Conservation (phyloP, 2,329 filamentous ascomycete genomes). For the Madurella fahalii region DNA sequence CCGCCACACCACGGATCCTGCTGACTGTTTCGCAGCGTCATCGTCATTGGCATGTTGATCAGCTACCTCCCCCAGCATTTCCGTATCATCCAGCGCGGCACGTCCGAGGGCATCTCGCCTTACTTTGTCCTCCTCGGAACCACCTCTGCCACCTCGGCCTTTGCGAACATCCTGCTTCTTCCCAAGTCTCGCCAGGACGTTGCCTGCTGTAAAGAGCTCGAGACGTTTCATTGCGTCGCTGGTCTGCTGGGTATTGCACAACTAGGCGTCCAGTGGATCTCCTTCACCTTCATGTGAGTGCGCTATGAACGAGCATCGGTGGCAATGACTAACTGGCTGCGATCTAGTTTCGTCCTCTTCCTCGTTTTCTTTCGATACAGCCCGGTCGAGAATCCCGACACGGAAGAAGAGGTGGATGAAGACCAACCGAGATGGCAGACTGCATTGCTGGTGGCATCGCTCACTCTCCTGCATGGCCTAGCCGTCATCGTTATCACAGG, state of each 20-base stretch:
- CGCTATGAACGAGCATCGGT: slow-evolving; percentile 20
- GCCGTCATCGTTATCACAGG: slow-evolving; percentile 64
- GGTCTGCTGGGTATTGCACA: slow-evolving; percentile 86
- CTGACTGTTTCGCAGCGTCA: slow-evolving; percentile 47
- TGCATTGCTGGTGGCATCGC: slow-evolving; percentile 67
- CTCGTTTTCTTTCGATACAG: slow-evolving; percentile 84
- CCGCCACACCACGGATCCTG: background rate
- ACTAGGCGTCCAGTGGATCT: slow-evolving; percentile 86
- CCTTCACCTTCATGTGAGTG: slow-evolving; percentile 84
- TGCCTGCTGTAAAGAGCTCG: slow-evolving; percentile 78
- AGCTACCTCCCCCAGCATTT: slow-evolving; percentile 95
- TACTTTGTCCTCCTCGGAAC: slow-evolving; percentile 94
- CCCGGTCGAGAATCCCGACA: slow-evolving; percentile 45
- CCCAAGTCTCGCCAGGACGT: slow-evolving; percentile 81
- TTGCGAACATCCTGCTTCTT: slow-evolving; percentile 87
- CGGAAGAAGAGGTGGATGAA: slow-evolving; percentile 39
- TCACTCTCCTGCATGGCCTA: slow-evolving; percentile 74
- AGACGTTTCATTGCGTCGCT: slow-evolving; percentile 75
- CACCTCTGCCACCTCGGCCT: slow-evolving; percentile 80
- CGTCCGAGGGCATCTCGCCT: slow-evolving; percentile 90
- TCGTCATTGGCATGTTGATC: slow-evolving; percentile 81
- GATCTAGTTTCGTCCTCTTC: slow-evolving; percentile 77
- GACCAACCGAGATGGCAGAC: slow-evolving; percentile 68
- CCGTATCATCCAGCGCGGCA: slow-evolving; percentile 80
- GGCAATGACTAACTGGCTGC: background rate